Base-by-base conservation (phyloP, 164 flowering plant genomes). In the Taxillus chinensis region DNA sequence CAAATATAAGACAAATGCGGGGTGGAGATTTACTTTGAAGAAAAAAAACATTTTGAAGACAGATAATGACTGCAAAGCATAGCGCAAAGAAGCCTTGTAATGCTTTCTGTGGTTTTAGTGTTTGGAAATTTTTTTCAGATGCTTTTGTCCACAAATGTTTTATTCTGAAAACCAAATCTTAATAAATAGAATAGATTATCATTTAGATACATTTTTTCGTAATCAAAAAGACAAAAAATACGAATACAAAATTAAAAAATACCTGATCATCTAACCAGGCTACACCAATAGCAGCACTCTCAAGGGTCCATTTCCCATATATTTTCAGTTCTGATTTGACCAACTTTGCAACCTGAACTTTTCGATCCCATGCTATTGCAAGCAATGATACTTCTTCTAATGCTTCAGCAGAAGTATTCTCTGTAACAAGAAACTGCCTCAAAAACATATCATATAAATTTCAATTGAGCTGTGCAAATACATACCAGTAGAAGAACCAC, bases 241-340 rank as follows among this genome's bases (percentile, higher is more conserved):
- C 39, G 54, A 40, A 14, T 43, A 59, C 16, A 16, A 52, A 49
- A 9, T 49, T 11, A 49, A 17, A 39, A 40, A 50, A 45, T 67
- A 93, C 99, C 90, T 87, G 86, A 71, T 87, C 95, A 75, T 84
- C 97, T 75, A 93, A 73, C 99, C 99, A 93, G 51, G 88, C 82
- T 61, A 93, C 82, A 55, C 97, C 99, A 57, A 89, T 71, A 52
- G 95, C 96, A 62, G 86, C 64, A 68, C 84, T 82, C 64, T 93
- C 97, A 76, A 89, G 77, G 49, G 83, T 79, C 99, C 96, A 89
- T 48, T 85, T 86, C 41, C 73, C 83, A 71, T 76, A 77, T 53
- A 83, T 71, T 74, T 87, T 90, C 41, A 90, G 75, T 70, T 86
- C 89, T 38, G 96, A 83, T 59, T 90, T 93, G 51, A 84, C 82